These are phyloP conservation scores for Rubia yunnanensis DNA, from an alignment of 257 asterid species.

Conservation along the genomic window DNA sequence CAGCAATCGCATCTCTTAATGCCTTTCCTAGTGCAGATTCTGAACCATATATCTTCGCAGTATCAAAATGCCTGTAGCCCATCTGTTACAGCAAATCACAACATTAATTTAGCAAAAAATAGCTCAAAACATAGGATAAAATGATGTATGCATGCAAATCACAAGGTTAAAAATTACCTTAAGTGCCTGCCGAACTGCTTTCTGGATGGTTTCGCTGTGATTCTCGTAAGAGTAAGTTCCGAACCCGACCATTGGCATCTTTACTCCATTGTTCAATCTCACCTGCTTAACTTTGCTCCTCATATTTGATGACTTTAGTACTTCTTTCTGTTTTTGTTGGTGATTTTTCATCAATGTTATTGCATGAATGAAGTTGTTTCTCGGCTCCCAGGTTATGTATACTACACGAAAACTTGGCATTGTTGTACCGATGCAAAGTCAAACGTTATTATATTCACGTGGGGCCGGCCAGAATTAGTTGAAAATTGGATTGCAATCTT, in stretches of 20 bases:
- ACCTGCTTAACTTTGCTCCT: constrained; percentile 27
- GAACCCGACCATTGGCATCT: constrained; percentile 57
- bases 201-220: constrained; percentile 40
- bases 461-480: constrained; percentile 23
- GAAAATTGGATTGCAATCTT: constrained; percentile 25
- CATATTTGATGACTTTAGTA: constrained; percentile 14
- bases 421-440: constrained; percentile 26
- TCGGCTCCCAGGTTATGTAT: constrained; percentile 1
- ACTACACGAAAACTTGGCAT: background rate
- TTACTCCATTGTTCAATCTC: constrained; percentile 62
- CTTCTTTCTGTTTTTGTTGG: too few relatives aligned
- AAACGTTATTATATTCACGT: constrained; percentile 22
- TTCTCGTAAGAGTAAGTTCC: constrained; percentile 71
- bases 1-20: constrained; percentile 32
- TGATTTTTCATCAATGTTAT: background rate
- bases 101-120: background rate
- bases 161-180: constrained; percentile 29
- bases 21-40: constrained; percentile 72
- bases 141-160: background rate
- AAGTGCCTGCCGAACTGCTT: constrained; percentile 58
- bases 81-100: constrained; percentile 28
- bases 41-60: constrained; percentile 75
- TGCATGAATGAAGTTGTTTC: constrained; percentile 13
- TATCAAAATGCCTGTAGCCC: constrained; percentile 82
- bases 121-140: too few relatives aligned